Conservation (phyloP, 1,284 basidiomycete species). For the Schizopora paradoxa region DNA sequence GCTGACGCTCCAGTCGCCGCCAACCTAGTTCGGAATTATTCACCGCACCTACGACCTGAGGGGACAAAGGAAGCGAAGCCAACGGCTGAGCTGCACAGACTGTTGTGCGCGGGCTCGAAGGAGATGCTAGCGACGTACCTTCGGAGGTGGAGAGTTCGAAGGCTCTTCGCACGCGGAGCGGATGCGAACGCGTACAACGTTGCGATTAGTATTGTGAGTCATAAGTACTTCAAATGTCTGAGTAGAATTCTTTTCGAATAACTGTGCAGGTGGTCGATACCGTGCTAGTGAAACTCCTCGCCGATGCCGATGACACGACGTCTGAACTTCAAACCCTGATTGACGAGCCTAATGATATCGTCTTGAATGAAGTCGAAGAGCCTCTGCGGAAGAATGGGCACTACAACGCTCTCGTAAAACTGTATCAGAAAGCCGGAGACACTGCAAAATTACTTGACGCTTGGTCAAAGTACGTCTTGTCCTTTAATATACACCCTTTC, state of each 20-base stretch:
- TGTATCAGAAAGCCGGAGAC: slow-evolving; percentile 57
- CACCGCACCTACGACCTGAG: slow-evolving; percentile 72
- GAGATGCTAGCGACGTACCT: slow-evolving; percentile 68
- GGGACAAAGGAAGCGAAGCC: slow-evolving; percentile 62
- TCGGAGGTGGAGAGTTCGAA: slow-evolving; percentile 38
- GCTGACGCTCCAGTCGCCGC: slow-evolving; percentile 70
- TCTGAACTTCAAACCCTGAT: slow-evolving; percentile 61
- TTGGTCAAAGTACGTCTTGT: slow-evolving; percentile 60
- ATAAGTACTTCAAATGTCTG: no score
- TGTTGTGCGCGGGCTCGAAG: slow-evolving; percentile 52
- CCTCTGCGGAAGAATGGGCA: slow-evolving; percentile 48
- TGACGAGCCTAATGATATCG: slow-evolving; percentile 51
- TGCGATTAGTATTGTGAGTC: slow-evolving; percentile 9
- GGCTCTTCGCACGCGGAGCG: slow-evolving; percentile 11
- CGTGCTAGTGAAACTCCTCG: slow-evolving; percentile 70
- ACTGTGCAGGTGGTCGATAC: slow-evolving; percentile 70
- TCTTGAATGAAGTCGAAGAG: slow-evolving; percentile 61
- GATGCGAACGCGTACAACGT: slow-evolving; percentile 7
- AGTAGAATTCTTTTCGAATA: slow-evolving; percentile 20
- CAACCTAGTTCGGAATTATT: slow-evolving; percentile 88
- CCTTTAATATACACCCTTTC: neutral
- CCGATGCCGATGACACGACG: slow-evolving; percentile 55
- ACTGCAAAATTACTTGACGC: slow-evolving; percentile 58
- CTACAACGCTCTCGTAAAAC: slow-evolving; percentile 58
- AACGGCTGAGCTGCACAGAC: slow-evolving; percentile 59